Base-by-base conservation (phyloP, 495 filamentous ascomycete genomes). In the Aspergillus leporis region DNA sequence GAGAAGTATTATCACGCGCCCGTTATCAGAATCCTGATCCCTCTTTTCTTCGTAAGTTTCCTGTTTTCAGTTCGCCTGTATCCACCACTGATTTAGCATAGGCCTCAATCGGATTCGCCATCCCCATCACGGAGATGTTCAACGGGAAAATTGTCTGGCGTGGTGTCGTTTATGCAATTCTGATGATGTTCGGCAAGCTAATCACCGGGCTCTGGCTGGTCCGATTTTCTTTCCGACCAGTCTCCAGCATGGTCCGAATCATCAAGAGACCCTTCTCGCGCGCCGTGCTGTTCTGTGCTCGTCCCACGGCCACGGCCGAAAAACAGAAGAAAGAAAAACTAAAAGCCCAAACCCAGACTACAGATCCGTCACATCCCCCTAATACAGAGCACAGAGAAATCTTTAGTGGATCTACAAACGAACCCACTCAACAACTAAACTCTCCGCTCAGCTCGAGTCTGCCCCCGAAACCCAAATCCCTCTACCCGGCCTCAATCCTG, bases 71-170 rank as follows among this genome's bases (percentile, higher is more conserved):
- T 19, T 28, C 14, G 25, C 14, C 36, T 34, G 51, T n/a, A 21
- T 36, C 58, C 30, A 54, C 18, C 34, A 46, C 40, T 23, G 51
- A 32, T 14, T 60, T 38, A 34, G 41, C 31, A 3, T 34, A 83
- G 81, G 85, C 89, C 19, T 90, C 87, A 0, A 88, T 93, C 40
- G 89, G 90, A 0, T 92, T 93, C 63, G 85, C 89, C 0, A 88
- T 95, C 19, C 89, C 90, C 0, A 87, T 93, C 36, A 80, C 83
- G 0, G 68, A 85, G 13, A 85, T 94, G 77, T 93, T 92, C 66
- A 62, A 65, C 2, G 81, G 81, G 5, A 65, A 66, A 50, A 76
- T 90, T 0, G 64, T 91, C 21, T 94, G 87, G 91, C 81, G 84
- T 9, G 90, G 90, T 1, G 59, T 91, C 1, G 77, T 91, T 18